Base-by-base conservation (phyloP, 108 stramenopile genomes). In the Fistulifera pelliculosa region DNA sequence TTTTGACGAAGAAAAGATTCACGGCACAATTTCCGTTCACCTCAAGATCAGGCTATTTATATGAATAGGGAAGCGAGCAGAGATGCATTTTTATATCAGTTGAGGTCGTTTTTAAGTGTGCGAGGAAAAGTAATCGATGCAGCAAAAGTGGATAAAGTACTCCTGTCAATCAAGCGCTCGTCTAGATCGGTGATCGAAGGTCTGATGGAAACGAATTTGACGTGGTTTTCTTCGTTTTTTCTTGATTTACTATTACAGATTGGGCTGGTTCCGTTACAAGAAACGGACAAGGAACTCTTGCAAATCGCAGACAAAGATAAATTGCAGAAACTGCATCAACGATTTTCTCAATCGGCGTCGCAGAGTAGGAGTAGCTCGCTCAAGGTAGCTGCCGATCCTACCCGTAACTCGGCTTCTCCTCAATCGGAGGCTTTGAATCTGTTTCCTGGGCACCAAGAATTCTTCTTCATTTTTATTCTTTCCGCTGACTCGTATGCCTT, bases 381-480 rank as follows among this genome's bases (percentile, higher is more conserved):
- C 22, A 38, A 57, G 24, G 19, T 40, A 2, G 38, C 24, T 2
- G 41, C 39, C 1, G 43, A 42, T 24, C 41, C 21, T 11, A 13
- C 12, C 6, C 35, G 21, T 3, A 42, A 5, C 11, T 27, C 41
- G 2, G 41, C 57, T 19, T 16, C 52, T 27, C 27, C 70, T 2
- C 19, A 41, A 14, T 26, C 47, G 38, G 61, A 65, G 24, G 74
- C 82, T n/a, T 62, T 77, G 14, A 63, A 64, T 25, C 62, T 52
- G 41, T 91, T 91, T 70, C 65, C 77, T 27, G 85, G 81, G 13
- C 81, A 87, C 55, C 81, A 87, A 64, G 85, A 91, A 62, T 91
- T 87, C 56, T 91, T 91, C 61, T 76, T 75, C 41, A 39, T 87
- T n/a, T 87, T 91, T 58, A 27, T 91, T 1, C 51, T 66, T 25